Evolutionary conservation across 306 rosid genomes (phyloP).

Genomic region (Rosa persica): DNA sequence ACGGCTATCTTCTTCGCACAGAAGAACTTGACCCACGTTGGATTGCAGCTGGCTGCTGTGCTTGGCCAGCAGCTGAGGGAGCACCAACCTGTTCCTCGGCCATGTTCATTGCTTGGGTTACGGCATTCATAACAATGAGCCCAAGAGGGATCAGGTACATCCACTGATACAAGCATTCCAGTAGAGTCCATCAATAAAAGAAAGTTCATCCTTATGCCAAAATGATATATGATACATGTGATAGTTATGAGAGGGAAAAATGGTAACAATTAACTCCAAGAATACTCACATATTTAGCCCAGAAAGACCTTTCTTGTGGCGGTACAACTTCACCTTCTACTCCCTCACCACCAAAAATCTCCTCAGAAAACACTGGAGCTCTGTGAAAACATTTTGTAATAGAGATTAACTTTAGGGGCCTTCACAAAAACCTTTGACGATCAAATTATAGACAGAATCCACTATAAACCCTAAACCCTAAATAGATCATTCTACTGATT

Average conservation of each 20-base stretch:
- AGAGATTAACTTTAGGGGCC: background rate
- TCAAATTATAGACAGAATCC: background rate
- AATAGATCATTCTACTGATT: background rate
- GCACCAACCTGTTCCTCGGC: slow-evolving; percentile 80
- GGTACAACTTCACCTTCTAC: slow-evolving; percentile 65
- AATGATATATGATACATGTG: background rate
- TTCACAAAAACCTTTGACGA: background rate
- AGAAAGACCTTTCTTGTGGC: slow-evolving; percentile 81
- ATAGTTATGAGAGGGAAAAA: slow-evolving; percentile 11
- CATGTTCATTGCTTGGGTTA: slow-evolving; percentile 96
- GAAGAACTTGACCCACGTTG: slow-evolving; percentile 73
- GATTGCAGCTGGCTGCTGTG: slow-evolving; percentile 49
- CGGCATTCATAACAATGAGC: slow-evolving; percentile 85
- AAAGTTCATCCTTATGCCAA: background rate
- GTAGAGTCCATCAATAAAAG: background rate
- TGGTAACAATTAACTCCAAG: background rate
- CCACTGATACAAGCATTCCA: slow-evolving; percentile 59
- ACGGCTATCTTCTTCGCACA: slow-evolving; percentile 59
- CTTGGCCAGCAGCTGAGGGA: slow-evolving; percentile 48
- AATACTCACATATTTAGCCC: slow-evolving; percentile 95
- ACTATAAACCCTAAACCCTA: background rate
- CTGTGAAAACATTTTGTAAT: slow-evolving; percentile 43
- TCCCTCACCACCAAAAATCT: slow-evolving; percentile 56
- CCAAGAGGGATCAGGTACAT: slow-evolving; percentile 96
- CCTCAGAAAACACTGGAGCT: slow-evolving; percentile 83